Evolutionary conservation across 2,329 filamentous ascomycete species (phyloP), one percentile per base, ranked within the genome.

Genomic region (Alternaria metachromatica): DNA sequence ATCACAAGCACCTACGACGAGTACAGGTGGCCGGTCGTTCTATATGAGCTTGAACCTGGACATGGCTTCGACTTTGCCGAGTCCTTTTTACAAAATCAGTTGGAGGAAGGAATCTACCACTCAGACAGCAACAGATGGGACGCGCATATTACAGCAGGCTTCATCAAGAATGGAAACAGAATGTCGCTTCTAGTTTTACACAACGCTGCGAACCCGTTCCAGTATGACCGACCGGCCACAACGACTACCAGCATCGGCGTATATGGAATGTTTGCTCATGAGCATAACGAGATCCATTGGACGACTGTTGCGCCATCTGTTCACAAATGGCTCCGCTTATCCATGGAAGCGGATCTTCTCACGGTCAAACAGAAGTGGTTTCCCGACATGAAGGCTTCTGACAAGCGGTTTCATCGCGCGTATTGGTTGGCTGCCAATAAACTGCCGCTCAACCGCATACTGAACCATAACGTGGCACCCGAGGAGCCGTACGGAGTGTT

Each of bases 361-460:
- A 5, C 11, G 4, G 15, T 66, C 7, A 62, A 68, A 28, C 11
- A 60, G 2, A 63, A 46, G 7, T 78, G 75, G 74, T 13, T 25
- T 2, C 13, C 23, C 7, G 50, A 67, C 18, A 67, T 67, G 60
- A 67, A 55, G 4, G 62, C 73, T 3, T 55, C 9, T 2, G 67
- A 74, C n/a, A 67, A 55, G 44, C 67, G 75, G 3, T 78, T 75
- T 33, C 75, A 78, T 46, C 64, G 63, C 2, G 73, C 75, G 8
- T 78, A 78, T 50, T 78, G 75, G 75, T 54, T 72, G 4, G 66
- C 70, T 0, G 76, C 76, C 0, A 73, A 70, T 3, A 62, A 65
- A 54, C 9, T 12, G 5, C 59, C 60, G 3, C 26, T 76, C 7
- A 55, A 56, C 0, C 57, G 45, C 2, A 18, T 78, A 46, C 61